Evolutionary conservation across 1,284 basidiomycete genomes (phyloP).

Genomic region (Thelephora terrestris): DNA sequence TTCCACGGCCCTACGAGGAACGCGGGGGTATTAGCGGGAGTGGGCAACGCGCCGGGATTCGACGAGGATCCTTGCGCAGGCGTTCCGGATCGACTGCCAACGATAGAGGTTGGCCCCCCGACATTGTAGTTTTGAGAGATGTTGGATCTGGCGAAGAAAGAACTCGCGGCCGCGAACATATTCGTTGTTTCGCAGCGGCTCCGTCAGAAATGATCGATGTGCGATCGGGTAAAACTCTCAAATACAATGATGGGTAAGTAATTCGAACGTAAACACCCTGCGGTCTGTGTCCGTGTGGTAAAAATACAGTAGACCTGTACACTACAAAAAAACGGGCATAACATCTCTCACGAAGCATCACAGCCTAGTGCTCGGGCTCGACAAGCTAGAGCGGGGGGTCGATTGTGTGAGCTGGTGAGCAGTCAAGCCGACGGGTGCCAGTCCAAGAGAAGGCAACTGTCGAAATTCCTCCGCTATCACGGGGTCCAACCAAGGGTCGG

Average conservation of each 20-base stretch:
- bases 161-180: constrained; percentile 86
- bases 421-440: not conserved
- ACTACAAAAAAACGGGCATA: no score
- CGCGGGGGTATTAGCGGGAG: constrained; percentile 35
- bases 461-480: not conserved
- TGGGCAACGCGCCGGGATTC: constrained; percentile 24
- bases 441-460: not conserved
- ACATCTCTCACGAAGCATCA: no score
- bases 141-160: constrained; percentile 80
- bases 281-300: no score
- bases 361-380: no score
- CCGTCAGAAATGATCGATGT: no score
- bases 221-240: no score
- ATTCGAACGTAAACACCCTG: no score
- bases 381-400: no score
- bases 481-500: constrained; percentile 19
- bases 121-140: constrained; percentile 81
- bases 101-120: constrained; percentile 27
- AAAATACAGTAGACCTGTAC: no score
- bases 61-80: constrained; percentile 42
- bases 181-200: not conserved
- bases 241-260: no score
- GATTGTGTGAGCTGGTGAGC: no score
- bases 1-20: constrained; percentile 82
- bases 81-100: constrained; percentile 49